Percentiles rank a stretch among this genome's conserved stretches.
Evolutionary conservation across 257 asterid species (phyloP).

Genomic region (Cordia subcordata): DNA sequence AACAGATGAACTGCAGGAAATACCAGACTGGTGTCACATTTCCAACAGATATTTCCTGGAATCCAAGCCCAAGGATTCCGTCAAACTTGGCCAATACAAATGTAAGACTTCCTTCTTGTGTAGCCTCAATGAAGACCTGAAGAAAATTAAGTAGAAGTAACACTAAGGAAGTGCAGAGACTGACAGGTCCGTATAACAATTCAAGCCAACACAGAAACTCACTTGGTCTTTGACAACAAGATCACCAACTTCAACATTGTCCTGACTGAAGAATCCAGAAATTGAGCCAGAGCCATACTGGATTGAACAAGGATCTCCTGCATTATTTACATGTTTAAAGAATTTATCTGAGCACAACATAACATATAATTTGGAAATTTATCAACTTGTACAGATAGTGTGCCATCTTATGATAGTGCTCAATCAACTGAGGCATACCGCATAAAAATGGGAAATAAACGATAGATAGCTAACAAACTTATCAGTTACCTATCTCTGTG

Average conservation of each 20-base stretch:
- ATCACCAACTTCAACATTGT: constrained; percentile 83
- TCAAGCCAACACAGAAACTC: constrained; percentile 16
- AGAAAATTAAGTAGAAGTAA: not conserved
- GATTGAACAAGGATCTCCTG: constrained; percentile 74
- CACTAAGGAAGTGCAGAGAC: not conserved
- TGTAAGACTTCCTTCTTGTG: constrained; percentile 74
- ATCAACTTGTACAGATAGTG: not conserved
- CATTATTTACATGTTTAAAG: constrained; percentile 4
- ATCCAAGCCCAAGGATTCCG: constrained; percentile 93
- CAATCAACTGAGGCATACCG: not conserved
- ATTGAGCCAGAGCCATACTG: constrained; percentile 82
- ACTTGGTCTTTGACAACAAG: constrained; percentile 87
- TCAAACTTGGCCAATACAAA: constrained; percentile 78
- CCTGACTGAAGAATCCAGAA: constrained; percentile 87
- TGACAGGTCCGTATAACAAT: not conserved
- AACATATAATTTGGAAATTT: not conserved
- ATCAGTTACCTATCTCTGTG: constrained; percentile 57
- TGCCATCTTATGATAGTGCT: not conserved
- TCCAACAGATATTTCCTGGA: constrained; percentile 86
- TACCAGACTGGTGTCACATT: constrained; percentile 88
- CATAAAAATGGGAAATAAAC: not conserved
- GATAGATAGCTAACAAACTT: not conserved
- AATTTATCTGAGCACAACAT: not conserved
- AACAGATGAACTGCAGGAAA: not conserved
- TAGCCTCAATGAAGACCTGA: constrained; percentile 82